Base-by-base conservation (phyloP, 768 basidiomycete genomes). In the Amanita muscaria region DNA sequence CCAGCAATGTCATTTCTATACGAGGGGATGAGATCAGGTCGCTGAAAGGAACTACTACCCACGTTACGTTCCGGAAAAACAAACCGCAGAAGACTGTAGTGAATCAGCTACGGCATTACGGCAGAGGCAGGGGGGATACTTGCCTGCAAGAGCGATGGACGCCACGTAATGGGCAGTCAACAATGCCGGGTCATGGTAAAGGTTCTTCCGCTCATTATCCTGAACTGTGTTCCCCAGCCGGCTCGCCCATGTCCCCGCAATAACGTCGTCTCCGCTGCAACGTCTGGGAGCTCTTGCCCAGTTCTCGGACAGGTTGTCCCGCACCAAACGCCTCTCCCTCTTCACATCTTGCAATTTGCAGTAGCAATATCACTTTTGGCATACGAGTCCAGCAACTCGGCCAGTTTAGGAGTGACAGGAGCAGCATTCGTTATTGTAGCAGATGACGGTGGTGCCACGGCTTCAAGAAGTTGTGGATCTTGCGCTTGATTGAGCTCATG, bases 111-210 rank as follows among this genome's bases (percentile, higher is more conserved):
- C 18, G 11, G 23, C n/a, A 10, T 19, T 49, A 34, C 53, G 34
- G 21, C 47, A 15, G 40, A 35, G 41, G 25, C 18, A 44, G 22
- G 15, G 73, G 85, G 69, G 14, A 12, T 1, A 42, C 41, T 1
- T 59, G 88, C 93, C 53, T 10, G 94, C 96, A 45, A 97, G 72
- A 4, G 70, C 73, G 51, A 98, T 77, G 1, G 92, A 80, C 5
- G 88, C 81, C 33, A 80, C 56, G 64, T 98, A 99, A 65, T 99
- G 96, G 5, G 92, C 83, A 2, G 80, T 74, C 69, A 99, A 72
- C 44, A 99, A 63, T 38, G 92, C 84, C 0, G 94, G 94, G 56
- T 99, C 91, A 19, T 94, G 73, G 60, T 99, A 98, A 48, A 99
- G 63, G 57, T 98, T 98, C 76, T 67, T 19, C 93, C 93, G 58